These are phyloP conservation scores for Senecio squalidus DNA, from an alignment of 140 eudicot genomes.

Conservation along the genomic window DNA sequence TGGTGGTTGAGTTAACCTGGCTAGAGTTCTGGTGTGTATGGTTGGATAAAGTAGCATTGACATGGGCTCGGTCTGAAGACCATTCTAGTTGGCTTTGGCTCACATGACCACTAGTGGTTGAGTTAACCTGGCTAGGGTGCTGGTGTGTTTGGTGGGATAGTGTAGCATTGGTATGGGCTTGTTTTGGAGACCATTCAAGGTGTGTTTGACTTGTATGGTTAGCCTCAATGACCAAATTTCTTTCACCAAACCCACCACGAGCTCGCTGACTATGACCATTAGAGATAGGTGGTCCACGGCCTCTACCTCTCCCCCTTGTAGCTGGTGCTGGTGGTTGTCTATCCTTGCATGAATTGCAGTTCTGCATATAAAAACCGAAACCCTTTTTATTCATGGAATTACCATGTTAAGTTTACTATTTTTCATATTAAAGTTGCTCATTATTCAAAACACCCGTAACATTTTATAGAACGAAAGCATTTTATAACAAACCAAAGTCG, in stretches of 20 bases:
- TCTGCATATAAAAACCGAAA: conserved; percentile 12
- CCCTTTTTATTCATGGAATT: neutral
- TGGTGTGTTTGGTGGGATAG: conserved; percentile 14
- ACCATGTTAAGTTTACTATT: neutral
- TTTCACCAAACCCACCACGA: conserved; percentile 17
- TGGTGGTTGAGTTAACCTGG: conserved; percentile 7
- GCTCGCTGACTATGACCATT: conserved; percentile 25
- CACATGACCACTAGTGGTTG: neutral
- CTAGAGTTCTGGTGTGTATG: no score
- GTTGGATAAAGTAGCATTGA: no score
- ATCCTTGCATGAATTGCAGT: conserved; percentile 18
- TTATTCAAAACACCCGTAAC: no score
- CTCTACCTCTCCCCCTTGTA: conserved; percentile 42
- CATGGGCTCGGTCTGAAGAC: no score
- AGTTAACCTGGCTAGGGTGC: conserved; percentile 8
- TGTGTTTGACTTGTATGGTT: conserved; percentile 18
- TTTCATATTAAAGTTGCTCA: neutral
- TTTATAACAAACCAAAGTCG: no score
- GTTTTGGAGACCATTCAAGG: conserved; percentile 26
- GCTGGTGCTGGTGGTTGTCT: conserved; percentile 24
- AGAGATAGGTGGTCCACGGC: conserved; percentile 20
- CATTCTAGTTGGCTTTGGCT: no score
- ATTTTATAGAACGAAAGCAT: no score
- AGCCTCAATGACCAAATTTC: conserved; percentile 23
- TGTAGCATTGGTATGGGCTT: conserved; percentile 25